These are phyloP conservation scores for Xylariales sp. DNA, from an alignment of 2,329 filamentous ascomycete species.

Conservation along the genomic window DNA sequence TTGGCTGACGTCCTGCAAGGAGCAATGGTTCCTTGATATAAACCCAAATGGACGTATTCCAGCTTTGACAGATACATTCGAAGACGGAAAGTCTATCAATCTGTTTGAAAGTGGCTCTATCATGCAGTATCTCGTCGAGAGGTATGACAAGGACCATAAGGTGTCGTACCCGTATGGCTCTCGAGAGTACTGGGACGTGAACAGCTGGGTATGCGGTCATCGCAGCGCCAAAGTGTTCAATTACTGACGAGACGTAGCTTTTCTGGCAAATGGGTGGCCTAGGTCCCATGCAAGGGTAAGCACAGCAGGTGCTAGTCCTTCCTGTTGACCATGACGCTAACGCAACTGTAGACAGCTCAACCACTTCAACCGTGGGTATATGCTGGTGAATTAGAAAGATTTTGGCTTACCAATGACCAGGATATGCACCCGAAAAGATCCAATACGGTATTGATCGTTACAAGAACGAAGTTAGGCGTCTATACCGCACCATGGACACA, in stretches of 20 bases:
- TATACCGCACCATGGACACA: constrained; percentile 9
- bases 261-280: constrained; percentile 77
- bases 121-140: constrained; percentile 76
- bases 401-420: background rate
- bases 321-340: constrained; percentile 8
- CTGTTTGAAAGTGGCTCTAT: constrained; percentile 83
- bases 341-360: constrained; percentile 58
- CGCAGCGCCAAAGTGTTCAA: background rate
- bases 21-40: constrained; percentile 84
- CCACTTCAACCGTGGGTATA: constrained; percentile 65
- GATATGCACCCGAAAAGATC: constrained; percentile 12
- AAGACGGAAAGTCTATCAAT: constrained; percentile 66
- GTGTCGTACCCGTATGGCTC: constrained; percentile 71
- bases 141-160: constrained; percentile 78
- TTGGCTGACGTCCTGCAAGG: constrained; percentile 20
- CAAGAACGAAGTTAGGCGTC: constrained; percentile 3
- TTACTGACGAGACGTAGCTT: constrained; percentile 31
- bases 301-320: background rate
- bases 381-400: background rate
- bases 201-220: constrained; percentile 60
- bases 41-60: constrained; percentile 93
- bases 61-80: constrained; percentile 74
- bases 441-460: constrained; percentile 1
- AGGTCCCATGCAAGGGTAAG: constrained; percentile 69
- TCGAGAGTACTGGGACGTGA: constrained; percentile 73